phyloP scores from a whole-genome alignment of 306 rosid species.

The Castanea crenata region DNA sequence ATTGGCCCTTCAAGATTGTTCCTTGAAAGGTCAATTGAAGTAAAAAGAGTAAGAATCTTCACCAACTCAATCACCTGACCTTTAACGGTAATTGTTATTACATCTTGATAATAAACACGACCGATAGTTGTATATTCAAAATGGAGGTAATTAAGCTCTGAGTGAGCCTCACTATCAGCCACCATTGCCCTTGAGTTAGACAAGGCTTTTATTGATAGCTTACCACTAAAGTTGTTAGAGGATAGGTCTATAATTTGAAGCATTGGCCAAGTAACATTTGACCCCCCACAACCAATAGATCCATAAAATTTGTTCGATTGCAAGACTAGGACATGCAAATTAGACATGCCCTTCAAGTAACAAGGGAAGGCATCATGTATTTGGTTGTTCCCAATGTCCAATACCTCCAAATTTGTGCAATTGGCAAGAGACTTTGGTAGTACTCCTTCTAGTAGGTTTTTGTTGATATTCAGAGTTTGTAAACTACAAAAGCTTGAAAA shows the following conservation, averaged over 20 bases:
- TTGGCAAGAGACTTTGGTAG: slow-evolving; percentile 27
- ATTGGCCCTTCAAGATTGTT: slow-evolving; percentile 31
- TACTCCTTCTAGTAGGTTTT: slow-evolving; percentile 17
- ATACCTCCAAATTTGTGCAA: slow-evolving; percentile 23
- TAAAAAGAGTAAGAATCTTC: slow-evolving; percentile 25
- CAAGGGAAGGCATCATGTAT: neutral
- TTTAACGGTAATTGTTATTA: slow-evolving; percentile 28
- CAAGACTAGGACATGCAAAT: slow-evolving; percentile 26
- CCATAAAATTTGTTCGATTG: slow-evolving; percentile 30
- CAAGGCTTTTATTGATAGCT: neutral
- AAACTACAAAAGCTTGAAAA: slow-evolving; percentile 8
- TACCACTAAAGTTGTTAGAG: neutral
- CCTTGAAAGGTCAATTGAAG: slow-evolving; percentile 32
- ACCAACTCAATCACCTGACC: slow-evolving; percentile 1
- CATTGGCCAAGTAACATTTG: neutral
- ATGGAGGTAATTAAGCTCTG: slow-evolving; percentile 11
- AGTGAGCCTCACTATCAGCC: neutral
- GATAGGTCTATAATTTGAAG: slow-evolving; percentile 44
- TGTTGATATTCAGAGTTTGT: slow-evolving; percentile 22
- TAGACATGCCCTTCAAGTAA: slow-evolving; percentile 3
- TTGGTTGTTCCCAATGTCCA: slow-evolving; percentile 38
- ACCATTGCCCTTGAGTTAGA: neutral
- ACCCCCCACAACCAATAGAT: neutral
- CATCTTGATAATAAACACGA: too few relatives aligned
- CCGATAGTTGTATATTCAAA: too few relatives aligned